A percentile compares a stretch with the other conserved stretches of the same genome.
These are phyloP conservation scores for Bipolaris sorokiniana DNA, from an alignment of 2,329 filamentous ascomycete genomes.

Conservation along the genomic window DNA sequence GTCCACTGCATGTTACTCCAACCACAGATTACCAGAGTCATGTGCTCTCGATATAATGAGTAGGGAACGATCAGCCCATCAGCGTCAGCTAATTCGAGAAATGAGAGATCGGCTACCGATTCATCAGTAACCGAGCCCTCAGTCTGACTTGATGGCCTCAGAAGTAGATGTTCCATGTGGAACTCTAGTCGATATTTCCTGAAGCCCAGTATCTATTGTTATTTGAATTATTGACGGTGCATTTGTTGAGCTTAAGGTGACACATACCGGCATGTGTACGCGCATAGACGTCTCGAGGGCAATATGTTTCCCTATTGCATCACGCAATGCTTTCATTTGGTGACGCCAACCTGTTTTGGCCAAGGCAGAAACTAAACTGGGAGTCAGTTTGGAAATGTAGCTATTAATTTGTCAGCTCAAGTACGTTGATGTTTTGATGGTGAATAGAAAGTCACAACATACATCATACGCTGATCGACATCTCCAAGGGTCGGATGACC, in stretches of 20 bases:
- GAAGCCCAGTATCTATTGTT: constrained; percentile 1
- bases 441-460: neutral
- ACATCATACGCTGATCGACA: constrained; percentile 17
- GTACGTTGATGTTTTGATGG: neutral
- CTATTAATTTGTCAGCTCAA: neutral
- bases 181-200: constrained; percentile 5
- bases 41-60: constrained; percentile 6
- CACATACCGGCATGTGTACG: constrained; percentile 9
- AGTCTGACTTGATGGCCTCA: neutral
- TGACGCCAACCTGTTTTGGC: constrained; percentile 1
- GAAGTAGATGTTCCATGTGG: constrained; percentile 4
- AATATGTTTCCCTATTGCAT: constrained; percentile 10
- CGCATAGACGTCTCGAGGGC: constrained; percentile 1
- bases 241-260: neutral
- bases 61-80: neutral
- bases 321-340: constrained; percentile 2
- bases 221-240: neutral
- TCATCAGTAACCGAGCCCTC: neutral
- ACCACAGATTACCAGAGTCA: constrained; percentile 11
- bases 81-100: neutral
- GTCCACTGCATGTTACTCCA: constrained; percentile 11
- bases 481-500: neutral
- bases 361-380: neutral
- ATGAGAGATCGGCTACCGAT: neutral
- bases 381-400: constrained; percentile 7